Base-by-base conservation (phyloP, 768 basidiomycete species). In the Boletus reticuloceps region DNA sequence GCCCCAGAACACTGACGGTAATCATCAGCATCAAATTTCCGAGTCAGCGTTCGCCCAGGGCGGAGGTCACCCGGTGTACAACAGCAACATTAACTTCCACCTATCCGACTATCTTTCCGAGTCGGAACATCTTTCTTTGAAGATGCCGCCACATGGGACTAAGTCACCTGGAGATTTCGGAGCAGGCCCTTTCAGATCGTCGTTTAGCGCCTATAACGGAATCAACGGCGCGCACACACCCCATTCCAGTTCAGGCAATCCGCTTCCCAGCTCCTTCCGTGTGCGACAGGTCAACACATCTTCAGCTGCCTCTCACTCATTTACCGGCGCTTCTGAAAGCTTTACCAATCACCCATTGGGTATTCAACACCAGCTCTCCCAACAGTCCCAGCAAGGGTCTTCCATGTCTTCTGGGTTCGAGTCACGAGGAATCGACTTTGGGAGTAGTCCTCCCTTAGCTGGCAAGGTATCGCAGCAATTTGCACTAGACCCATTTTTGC, bases 51-150 rank as follows among this genome's bases (percentile, higher is more conserved):
- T 68, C 57, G 54, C 59, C 38, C 75, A 69, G 49, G 63, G 61
- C 56, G 72, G 65, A 53, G 58, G 58, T 51, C 76, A 71, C 14
- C 62, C 75, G 54, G 58, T 78, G 74, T 78, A 77, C 64, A 78
- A 77, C 65, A 78, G 65, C 66, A 62, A 54, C 63, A 74, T 60
- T 48, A 70, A 61, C 50, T 60, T 61, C 50, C 69, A 69, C 54
- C 53, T 67, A 41, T 54, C 74, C 32, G 76, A 77, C 51, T 75
- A 68, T 56, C 55, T 67, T 38, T 59, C 70, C 46, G 67, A 75
- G 59, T 55, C 74, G 27, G 60, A 73, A 34, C 64, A 62, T 62
- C 64, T 65, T 32, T 66, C 70, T 27, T 53, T 71, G 62, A 74
- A 74, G 64, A 64, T 65, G 50, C 61, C 61, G 8, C 65, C 67